Base-by-base conservation (phyloP, 257 asterid genomes). In the Datura wrightii region DNA sequence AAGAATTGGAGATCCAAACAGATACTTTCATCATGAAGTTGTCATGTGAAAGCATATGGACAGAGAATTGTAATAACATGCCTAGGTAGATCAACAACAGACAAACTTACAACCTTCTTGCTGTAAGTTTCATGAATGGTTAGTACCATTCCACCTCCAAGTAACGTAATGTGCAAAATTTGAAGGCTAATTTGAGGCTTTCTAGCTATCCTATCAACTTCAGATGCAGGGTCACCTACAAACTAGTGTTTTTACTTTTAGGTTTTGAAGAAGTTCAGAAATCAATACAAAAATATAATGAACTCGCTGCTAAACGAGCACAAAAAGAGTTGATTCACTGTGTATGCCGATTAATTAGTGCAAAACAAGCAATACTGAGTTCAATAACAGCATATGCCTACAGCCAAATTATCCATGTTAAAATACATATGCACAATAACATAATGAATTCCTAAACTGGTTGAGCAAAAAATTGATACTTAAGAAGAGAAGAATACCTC, bases 401-500 rank as follows among this genome's bases (percentile, higher is more conserved):
- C 63, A 52, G 63, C 63, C 31, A 6, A 31, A 52, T 78, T 42
- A 52, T 78, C 62, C 60, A 78, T 31, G 16, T 78, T 78, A 52
- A 52, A 52, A 52, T 14, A 78, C 82, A 78, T 50, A 13, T 76
- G 82, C 46, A 50, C 34, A 50, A 48, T 8, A 48, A 74, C 60
- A 48, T 48, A 74, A 74, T 46, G 58, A 76, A 78, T 78, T 76
- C 14, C 82, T 31, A 14, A 50, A 31, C 9, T 78, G 82, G 31
- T 4, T 50, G 86, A 58, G 48, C 82, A 36, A 50, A 34, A 78
- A 31, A 54, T 31, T 76, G 46, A 52, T 36, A 85, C 70, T 31
- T 70, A 71, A 39, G 71, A 65, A 85, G 86, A 67, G 72, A 86
- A 70, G 83, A 85, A 85, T 93, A 97, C 99, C 98, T 97, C 98